phyloP scores from a whole-genome alignment of 306 rosid genomes.

The Ammopiptanthus mongolicus region DNA sequence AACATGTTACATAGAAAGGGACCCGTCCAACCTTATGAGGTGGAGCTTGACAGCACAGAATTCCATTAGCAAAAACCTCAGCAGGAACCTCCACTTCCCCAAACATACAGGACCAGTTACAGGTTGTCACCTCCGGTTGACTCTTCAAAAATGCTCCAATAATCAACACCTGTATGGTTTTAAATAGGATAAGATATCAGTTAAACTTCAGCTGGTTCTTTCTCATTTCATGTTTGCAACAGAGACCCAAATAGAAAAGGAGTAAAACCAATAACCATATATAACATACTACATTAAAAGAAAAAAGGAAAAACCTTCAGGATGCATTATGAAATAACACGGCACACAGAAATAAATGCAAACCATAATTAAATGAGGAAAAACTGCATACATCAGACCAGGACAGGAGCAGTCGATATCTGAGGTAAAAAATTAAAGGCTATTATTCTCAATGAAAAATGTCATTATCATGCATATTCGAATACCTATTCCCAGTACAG shows the following conservation, averaged over 20 bases:
- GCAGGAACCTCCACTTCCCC: conserved; percentile 95
- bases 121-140: conserved; percentile 35
- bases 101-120: conserved; percentile 85
- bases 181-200: conserved; percentile 15
- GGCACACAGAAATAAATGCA: background rate
- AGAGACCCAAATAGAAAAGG: background rate
- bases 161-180: conserved; percentile 59
- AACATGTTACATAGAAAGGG: conserved; percentile 84
- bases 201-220: conserved; percentile 4
- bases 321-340: background rate
- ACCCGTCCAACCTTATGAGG: conserved; percentile 57
- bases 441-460: background rate
- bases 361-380: background rate
- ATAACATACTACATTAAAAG: background rate
- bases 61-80: conserved; percentile 65
- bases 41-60: conserved; percentile 79
- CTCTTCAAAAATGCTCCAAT: conserved; percentile 62
- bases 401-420: conserved; percentile 8
- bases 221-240: conserved; percentile 6
- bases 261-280: background rate
- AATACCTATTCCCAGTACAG: background rate
- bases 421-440: background rate
- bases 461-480: background rate
- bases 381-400: conserved; percentile 7
- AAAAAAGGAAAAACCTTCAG: background rate